These are phyloP conservation scores for Artomyces pyxidatus DNA, from an alignment of 768 basidiomycete genomes.

Conservation along the genomic window DNA sequence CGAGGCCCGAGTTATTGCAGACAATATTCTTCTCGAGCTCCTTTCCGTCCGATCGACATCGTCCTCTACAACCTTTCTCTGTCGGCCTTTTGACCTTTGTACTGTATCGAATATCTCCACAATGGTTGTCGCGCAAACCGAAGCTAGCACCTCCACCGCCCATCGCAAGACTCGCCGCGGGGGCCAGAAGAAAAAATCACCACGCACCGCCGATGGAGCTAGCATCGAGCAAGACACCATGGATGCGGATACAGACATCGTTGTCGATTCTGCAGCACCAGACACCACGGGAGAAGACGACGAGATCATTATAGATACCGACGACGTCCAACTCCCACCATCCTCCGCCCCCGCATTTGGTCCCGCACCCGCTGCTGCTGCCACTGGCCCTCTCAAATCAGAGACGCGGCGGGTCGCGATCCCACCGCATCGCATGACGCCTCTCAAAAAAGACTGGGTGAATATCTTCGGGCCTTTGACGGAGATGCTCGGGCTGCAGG, in stretches of 20 bases:
- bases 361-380: conserved; percentile 49
- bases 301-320: conserved; percentile 53
- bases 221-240: conserved; percentile 4
- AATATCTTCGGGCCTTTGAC: conserved; percentile 93
- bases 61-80: no score
- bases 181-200: conserved; percentile 37
- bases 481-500: conserved; percentile 90
- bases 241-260: background rate
- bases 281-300: conserved; percentile 36
- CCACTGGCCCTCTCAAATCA: conserved; percentile 55
- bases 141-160: conserved; percentile 23
- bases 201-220: conserved; percentile 10
- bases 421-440: conserved; percentile 96
- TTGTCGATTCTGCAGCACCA: background rate
- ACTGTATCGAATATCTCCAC: background rate
- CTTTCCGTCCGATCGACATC: no score
- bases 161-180: conserved; percentile 32
- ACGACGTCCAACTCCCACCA: conserved; percentile 34
- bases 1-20: no score
- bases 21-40: no score
- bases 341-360: conserved; percentile 50
- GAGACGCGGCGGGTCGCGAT: conserved; percentile 87
- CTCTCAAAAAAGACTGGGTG: conserved; percentile 93
- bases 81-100: no score
- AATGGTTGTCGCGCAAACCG: conserved; percentile 36